Base-by-base conservation (phyloP, 306 rosid species). In the Spatholobus suberectus region DNA sequence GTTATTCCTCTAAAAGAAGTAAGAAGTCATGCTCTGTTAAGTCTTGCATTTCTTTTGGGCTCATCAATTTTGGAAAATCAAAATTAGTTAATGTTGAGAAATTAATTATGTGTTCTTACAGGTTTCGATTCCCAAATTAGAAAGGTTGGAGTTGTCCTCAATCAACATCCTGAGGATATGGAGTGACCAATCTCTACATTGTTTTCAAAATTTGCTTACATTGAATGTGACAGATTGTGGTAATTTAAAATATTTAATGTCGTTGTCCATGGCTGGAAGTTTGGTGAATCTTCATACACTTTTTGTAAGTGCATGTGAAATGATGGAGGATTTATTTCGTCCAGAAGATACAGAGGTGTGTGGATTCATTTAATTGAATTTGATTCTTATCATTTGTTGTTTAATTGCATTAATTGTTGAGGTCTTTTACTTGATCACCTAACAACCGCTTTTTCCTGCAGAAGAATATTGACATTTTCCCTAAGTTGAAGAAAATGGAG, bases 71-170 rank as follows among this genome's bases (percentile, higher is more conserved):
- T 34, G 15, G 0, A 15, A 44, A 65, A 65, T 17, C 6, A 17
- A 32, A 34, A 8, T 17, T 0, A 11, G 51, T 32, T 65, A 3
- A 0, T 41, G 20, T 23, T 43, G 26, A 40, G 40, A 61, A 8
- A 27, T 5, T 13, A 29, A 2, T 6, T 21, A 14, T 15, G 6
- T 13, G 52, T 4, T 18, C 51, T 63, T 24, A 27, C 70, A 84
- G 87, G 72, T 84, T 23, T 20, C n/a, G 24, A 15, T 73, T 5
- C 81, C 84, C 43, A 79, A 84, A 4, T 75, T 84, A 38, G 81
- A 84, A 57, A 20, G 29, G 13, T 67, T 84, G 81, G 29, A 79
- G 32, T 24, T 79, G 13, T 79, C 46, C 69, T 84, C 77, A 15
- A 65, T 84, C 34, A 67, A 55, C 17, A 51, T 62, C 0, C 15